Conservation (phyloP, 805 yeast species). For the Teunomyces barrocoloradensis region DNA sequence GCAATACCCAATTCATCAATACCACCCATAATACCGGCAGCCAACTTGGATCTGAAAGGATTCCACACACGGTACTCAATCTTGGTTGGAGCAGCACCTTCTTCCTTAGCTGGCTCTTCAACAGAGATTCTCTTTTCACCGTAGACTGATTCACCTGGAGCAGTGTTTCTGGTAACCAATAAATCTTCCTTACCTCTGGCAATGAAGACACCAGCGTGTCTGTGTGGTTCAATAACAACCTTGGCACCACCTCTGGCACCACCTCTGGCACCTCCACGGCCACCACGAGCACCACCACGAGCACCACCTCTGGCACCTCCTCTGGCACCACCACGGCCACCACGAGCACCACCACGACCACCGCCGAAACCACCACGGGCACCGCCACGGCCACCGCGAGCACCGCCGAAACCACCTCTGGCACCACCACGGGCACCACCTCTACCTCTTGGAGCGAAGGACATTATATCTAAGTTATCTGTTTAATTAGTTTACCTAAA, state of each 20-base stretch:
- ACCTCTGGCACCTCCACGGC: constrained; percentile 70
- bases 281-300: constrained; percentile 52
- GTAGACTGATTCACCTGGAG: constrained; percentile 98
- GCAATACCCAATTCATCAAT: constrained; percentile 94
- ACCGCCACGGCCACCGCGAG: constrained; percentile 58
- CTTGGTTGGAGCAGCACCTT: constrained; percentile 87
- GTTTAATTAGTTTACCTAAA: constrained; percentile 4
- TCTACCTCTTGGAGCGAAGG: constrained; percentile 70
- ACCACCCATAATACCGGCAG: constrained; percentile 99
- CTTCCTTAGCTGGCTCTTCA: constrained; percentile 90
- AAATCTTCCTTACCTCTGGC: constrained; percentile 99
- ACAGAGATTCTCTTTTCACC: constrained; percentile 96
- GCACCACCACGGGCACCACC: constrained; percentile 51
- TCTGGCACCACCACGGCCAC: constrained; percentile 34
- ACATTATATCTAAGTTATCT: constrained; percentile 47
- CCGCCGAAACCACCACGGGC: constrained; percentile 43
- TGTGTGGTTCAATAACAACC: constrained; percentile 97
- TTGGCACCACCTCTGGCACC: constrained; percentile 92
- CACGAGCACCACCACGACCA: constrained; percentile 50
- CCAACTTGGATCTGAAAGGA: constrained; percentile 99
- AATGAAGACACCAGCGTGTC: constrained; percentile 98
- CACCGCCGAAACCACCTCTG: constrained; percentile 50
- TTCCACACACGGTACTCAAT: constrained; percentile 99
- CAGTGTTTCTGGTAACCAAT: constrained; percentile 92
- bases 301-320: constrained; percentile 39